Percentiles rank a stretch among this genome's conserved stretches.
These are phyloP conservation scores for Puccinia horiana DNA, from an alignment of 1,284 basidiomycete species.

Conservation along the genomic window DNA sequence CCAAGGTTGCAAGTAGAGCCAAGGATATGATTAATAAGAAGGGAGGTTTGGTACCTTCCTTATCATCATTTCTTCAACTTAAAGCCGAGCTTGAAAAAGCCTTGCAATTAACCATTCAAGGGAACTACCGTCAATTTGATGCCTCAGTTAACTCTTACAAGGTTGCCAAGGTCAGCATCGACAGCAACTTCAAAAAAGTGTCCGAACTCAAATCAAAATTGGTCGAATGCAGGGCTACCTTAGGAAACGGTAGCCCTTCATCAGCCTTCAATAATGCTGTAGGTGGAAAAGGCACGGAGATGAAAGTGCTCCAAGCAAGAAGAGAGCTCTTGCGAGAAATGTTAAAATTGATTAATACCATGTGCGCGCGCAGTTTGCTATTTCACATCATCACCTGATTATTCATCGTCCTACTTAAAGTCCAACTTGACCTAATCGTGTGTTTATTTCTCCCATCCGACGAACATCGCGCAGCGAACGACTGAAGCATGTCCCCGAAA, in stretches of 20 bases:
- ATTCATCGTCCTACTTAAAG: constrained; percentile 11
- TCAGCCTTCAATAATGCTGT: constrained; percentile 31
- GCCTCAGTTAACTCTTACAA: constrained; percentile 81
- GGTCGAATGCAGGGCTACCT: constrained; percentile 34
- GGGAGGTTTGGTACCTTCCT: constrained; percentile 42
- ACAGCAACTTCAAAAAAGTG: constrained; percentile 39
- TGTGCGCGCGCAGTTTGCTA: constrained; percentile 44
- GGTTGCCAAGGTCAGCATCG: constrained; percentile 33
- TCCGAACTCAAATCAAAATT: constrained; percentile 37
- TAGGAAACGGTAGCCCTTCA: constrained; percentile 26
- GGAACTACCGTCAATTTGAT: constrained; percentile 88
- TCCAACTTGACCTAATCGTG: constrained; percentile 25
- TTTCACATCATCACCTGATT: not conserved
- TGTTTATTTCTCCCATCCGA: not conserved
- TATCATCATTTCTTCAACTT: constrained; percentile 69
- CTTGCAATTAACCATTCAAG: constrained; percentile 72
- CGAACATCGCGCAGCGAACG: constrained; percentile 68
- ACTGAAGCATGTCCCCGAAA: constrained; percentile 85
- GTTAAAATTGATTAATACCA: constrained; percentile 47
- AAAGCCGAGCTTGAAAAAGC: constrained; percentile 74
- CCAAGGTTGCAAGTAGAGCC: constrained; percentile 47
- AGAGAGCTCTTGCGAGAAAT: constrained; percentile 46
- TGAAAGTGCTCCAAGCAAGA: constrained; percentile 41
- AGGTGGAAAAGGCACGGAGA: constrained; percentile 46
- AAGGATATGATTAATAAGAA: constrained; percentile 60